Evolutionary conservation across 139 green algal species (phyloP), one percentile per base, ranked within the genome.

Genomic region (Chlamydomonas applanata): DNA sequence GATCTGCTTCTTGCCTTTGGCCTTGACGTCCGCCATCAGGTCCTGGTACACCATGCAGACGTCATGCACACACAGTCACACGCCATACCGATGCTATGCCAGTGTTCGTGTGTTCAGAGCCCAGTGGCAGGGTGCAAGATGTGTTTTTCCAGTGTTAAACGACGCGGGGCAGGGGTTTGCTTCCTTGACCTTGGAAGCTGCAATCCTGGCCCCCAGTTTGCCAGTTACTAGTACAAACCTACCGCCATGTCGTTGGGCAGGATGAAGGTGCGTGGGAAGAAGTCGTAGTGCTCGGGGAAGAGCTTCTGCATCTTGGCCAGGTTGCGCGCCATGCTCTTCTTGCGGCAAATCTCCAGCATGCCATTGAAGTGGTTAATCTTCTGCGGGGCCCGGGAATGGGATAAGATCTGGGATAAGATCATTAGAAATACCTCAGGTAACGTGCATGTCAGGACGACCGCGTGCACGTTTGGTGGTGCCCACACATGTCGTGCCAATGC

Each of bases 301-400:
- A 73, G 59, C 49, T 77, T 67, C 19, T 70, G 65, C 85, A 93
- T 92, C 66, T 77, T 82, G 40, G 72, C 65, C 20, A 97, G 67
- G 72, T 89, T 91, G 46, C 82, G 77, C 0, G 90, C 88, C 84
- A 97, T 91, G 29, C 49, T 62, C 53, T 90, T 89, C 84, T 97
- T 97, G 32, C 92, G 88, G 49, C 89, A 94, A 16, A 97, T 80
- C 81, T 96, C 92, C 27, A 94, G 69, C 89, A 94, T 95, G 67
- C 92, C 92, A 36, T 83, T 80, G 75, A 97, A 95, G 76, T 97
- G 92, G 74, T 97, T 97, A 68, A 97, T 92, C 46, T 90, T 92
- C 90, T 96, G 87, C 78, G 54, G n/a, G 4, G 40, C 40, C 7
- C 40, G 11, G 40, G 40, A 49, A 49, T 49, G 40, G 40, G 11